A percentile compares a stretch with the other conserved stretches of the same genome.
Conservation (phyloP, 768 basidiomycete genomes). For the Lanmaoa pseudosensibilis region DNA sequence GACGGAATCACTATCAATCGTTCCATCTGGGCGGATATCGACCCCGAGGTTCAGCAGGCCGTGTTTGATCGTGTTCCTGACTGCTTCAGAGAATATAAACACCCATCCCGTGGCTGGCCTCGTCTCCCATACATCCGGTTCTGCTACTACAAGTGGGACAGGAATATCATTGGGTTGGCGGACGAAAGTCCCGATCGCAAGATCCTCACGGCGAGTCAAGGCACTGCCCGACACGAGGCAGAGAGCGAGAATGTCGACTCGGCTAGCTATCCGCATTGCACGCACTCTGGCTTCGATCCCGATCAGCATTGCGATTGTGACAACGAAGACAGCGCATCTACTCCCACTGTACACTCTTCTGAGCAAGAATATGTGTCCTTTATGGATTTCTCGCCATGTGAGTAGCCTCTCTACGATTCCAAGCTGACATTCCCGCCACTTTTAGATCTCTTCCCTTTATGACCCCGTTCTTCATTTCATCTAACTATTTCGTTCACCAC, state of each 20-base stretch:
- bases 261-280: too few relatives aligned
- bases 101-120: neutral
- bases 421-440: neutral
- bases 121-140: constrained; percentile 12
- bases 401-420: neutral
- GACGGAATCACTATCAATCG: neutral
- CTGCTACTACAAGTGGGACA: constrained; percentile 23
- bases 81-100: neutral
- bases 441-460: neutral
- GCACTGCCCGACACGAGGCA: too few relatives aligned
- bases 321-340: neutral
- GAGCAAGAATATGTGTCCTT: neutral
- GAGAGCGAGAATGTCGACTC: neutral
- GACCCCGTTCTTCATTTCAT: neutral
- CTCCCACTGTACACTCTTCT: too few relatives aligned
- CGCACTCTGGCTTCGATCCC: neutral
- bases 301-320: neutral
- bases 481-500: neutral
- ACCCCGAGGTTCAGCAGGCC: constrained; percentile 2
- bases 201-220: neutral
- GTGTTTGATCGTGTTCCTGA: constrained; percentile 4
- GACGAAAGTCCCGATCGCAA: neutral
- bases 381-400: constrained; percentile 1
- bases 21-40: constrained; percentile 7
- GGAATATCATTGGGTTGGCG: constrained; percentile 13